Percentiles rank a stretch among this genome's conserved stretches.
These are phyloP conservation scores for Earliella scabrosa DNA, from an alignment of 1,284 basidiomycete genomes.

Conservation along the genomic window DNA sequence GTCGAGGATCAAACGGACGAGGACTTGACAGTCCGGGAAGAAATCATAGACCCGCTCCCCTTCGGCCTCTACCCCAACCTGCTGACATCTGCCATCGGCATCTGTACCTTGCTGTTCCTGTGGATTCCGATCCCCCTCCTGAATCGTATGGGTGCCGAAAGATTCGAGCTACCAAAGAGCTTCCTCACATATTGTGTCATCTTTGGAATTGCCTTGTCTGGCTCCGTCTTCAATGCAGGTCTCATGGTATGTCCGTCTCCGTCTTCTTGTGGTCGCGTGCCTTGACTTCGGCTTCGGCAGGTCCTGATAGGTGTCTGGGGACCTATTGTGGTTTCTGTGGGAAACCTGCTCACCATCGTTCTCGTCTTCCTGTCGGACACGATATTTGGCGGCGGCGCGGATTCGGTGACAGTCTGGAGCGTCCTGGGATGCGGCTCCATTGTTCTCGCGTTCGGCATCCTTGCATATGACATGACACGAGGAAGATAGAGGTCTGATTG, in stretches of 20 bases:
- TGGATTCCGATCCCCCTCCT: conserved; percentile 77
- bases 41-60: conserved; percentile 58
- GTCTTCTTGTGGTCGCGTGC: conserved; percentile 6
- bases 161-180: conserved; percentile 62
- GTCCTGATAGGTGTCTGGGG: conserved; percentile 83
- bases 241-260: conserved; percentile 61
- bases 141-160: conserved; percentile 60
- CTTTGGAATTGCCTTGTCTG: conserved; percentile 63
- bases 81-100: conserved; percentile 69
- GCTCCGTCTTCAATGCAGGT: conserved; percentile 75
- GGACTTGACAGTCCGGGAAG: conserved; percentile 22
- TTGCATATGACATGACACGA: conserved; percentile 69
- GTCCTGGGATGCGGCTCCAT: conserved; percentile 72
- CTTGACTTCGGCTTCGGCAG: conserved; percentile 41
- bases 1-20: conserved; percentile 31
- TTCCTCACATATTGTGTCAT: conserved; percentile 50
- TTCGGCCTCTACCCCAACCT: conserved; percentile 83
- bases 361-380: conserved; percentile 78
- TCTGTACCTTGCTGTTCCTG: conserved; percentile 65
- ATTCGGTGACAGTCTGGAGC: conserved; percentile 65
- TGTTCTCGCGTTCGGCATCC: conserved; percentile 71
- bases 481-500: conserved; percentile 17
- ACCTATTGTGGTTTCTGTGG: conserved; percentile 83
- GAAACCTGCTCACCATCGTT: conserved; percentile 83
- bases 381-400: conserved; percentile 58